A percentile compares a stretch with the other conserved stretches of the same genome.
Evolutionary conservation across 78 protist genomes (phyloP).

Genomic region (Emiliania huxleyi): DNA sequence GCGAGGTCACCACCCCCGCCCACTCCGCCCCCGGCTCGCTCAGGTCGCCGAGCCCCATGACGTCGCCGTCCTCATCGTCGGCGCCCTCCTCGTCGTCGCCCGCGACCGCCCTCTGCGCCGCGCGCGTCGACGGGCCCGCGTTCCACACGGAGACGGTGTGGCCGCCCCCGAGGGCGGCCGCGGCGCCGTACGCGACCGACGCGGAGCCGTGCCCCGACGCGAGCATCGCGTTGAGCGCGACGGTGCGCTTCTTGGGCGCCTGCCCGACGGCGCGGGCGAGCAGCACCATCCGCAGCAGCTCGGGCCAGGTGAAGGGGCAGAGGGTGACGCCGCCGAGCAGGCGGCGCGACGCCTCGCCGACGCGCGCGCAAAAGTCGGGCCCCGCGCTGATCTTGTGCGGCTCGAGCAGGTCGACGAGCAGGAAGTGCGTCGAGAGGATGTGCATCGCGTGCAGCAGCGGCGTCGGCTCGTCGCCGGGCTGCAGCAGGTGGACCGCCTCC

Average conservation of each 20-base stretch:
- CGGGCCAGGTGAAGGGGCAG: not conserved
- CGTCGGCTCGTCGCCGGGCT: not conserved
- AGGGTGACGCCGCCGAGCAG: not conserved
- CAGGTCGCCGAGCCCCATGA: not conserved
- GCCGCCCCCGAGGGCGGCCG: not conserved
- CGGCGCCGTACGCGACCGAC: not conserved
- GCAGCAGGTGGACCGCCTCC: not conserved
- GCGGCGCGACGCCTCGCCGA: not conserved
- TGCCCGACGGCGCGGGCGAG: constrained; percentile 1
- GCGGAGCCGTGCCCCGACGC: not conserved
- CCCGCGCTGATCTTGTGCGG: not conserved
- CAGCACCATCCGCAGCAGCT: not conserved
- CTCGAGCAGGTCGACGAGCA: not conserved
- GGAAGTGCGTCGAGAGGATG: not conserved
- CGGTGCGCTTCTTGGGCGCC: constrained; percentile 9
- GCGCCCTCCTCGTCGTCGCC: not conserved
- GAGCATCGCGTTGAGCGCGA: not conserved
- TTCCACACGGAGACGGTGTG: not conserved
- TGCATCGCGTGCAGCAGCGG: not conserved
- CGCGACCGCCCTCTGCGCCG: no score
- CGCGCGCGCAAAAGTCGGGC: not conserved
- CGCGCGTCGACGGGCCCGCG: not conserved
- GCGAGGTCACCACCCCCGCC: not conserved
- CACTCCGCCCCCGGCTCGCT: no score
- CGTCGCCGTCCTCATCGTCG: not conserved